Evolutionary conservation across 768 basidiomycete species (phyloP).

Genomic region (Russula emetica): DNA sequence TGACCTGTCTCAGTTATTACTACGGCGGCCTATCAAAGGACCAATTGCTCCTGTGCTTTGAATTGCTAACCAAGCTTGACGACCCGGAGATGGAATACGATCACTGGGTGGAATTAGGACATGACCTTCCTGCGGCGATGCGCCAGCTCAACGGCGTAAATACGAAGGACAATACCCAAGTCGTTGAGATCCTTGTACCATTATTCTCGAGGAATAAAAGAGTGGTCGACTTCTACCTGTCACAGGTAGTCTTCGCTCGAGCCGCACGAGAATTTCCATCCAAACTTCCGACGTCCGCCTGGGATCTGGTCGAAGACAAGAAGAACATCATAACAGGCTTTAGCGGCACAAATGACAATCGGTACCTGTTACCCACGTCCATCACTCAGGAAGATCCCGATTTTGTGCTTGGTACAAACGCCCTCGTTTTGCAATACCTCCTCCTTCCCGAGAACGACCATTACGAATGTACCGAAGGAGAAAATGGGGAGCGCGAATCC

Average conservation of each 20-base stretch:
- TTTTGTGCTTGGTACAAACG: conserved; percentile 46
- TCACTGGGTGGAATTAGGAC: conserved; percentile 35
- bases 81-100: conserved; percentile 43
- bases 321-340: conserved; percentile 44
- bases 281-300: conserved; percentile 47
- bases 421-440: conserved; percentile 40
- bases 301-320: conserved; percentile 48
- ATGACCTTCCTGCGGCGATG: conserved; percentile 33
- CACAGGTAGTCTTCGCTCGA: conserved; percentile 46
- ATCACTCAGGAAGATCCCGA: conserved; percentile 38
- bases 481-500: conserved; percentile 20
- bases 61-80: conserved; percentile 39
- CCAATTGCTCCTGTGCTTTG: conserved; percentile 40
- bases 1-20: conserved; percentile 49
- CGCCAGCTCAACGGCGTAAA: conserved; percentile 41
- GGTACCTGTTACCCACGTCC: conserved; percentile 35
- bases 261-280: conserved; percentile 46
- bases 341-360: conserved; percentile 53
- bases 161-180: conserved; percentile 38
- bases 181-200: conserved; percentile 32
- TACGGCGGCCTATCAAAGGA: conserved; percentile 42
- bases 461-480: conserved; percentile 31
- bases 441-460: conserved; percentile 40
- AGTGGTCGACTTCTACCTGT: conserved; percentile 47
- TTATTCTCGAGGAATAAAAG: conserved; percentile 38